Evolutionary conservation across 495 filamentous ascomycete species (phyloP).

Genomic region (Geopyxis carbonaria): DNA sequence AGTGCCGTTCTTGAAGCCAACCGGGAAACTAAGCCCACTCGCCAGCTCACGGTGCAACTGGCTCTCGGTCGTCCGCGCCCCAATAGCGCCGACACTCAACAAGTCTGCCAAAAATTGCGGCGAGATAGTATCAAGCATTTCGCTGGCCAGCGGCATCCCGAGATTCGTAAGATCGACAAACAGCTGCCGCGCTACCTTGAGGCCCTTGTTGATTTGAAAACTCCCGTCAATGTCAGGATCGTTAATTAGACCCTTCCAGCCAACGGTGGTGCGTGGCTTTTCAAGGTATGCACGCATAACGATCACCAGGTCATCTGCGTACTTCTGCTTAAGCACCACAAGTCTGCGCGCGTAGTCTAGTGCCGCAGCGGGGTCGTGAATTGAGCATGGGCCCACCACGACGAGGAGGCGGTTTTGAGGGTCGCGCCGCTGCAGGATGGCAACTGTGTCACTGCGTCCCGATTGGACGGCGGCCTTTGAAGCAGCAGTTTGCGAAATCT

Average conservation of each 20-base stretch:
- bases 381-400: slow-evolving; percentile 88
- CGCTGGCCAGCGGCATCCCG: slow-evolving; percentile 95
- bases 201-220: slow-evolving; percentile 97
- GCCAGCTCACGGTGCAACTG: slow-evolving; percentile 93
- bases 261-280: slow-evolving; percentile 95
- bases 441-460: slow-evolving; percentile 65
- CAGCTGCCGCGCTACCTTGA: slow-evolving; percentile 70
- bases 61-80: slow-evolving; percentile 86
- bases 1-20: slow-evolving; percentile 99
- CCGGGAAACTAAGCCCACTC: slow-evolving; percentile 85
- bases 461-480: slow-evolving; percentile 66
- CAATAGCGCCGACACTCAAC: slow-evolving; percentile 79
- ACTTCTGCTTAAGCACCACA: slow-evolving; percentile 68
- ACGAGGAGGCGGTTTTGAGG: slow-evolving; percentile 64
- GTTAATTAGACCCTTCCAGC: slow-evolving; percentile 99
- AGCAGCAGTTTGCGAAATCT: slow-evolving; percentile 62
- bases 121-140: slow-evolving; percentile 98
- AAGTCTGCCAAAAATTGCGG: slow-evolving; percentile 96
- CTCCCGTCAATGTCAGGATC: slow-evolving; percentile 97
- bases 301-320: slow-evolving; percentile 75
- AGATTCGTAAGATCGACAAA: slow-evolving; percentile 87
- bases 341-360: slow-evolving; percentile 85
- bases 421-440: slow-evolving; percentile 65
- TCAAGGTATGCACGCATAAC: slow-evolving; percentile 98
- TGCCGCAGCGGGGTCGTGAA: slow-evolving; percentile 85